A percentile compares a stretch with the other conserved stretches of the same genome.
Evolutionary conservation across 495 filamentous ascomycete genomes (phyloP).

Genomic region (Hypoxylon crocopeplum): DNA sequence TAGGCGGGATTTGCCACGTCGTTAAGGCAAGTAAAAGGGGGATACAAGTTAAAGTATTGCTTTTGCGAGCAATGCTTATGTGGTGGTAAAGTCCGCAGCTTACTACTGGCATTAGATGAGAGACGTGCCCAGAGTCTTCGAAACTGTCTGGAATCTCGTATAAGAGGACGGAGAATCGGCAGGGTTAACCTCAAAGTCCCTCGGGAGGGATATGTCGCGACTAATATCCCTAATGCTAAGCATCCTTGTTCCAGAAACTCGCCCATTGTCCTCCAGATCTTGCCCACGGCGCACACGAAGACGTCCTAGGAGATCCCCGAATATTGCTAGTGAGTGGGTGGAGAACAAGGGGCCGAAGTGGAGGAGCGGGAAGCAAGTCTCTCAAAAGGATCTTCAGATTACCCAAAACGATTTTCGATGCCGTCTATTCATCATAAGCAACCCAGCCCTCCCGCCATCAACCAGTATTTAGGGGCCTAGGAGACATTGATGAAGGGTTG

Average conservation of each 20-base stretch:
- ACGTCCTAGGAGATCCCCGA: constrained; percentile 5
- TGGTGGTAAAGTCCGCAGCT: neutral
- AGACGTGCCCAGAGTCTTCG: neutral
- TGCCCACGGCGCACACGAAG: constrained; percentile 17
- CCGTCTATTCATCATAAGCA: constrained; percentile 12
- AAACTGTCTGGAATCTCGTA: neutral
- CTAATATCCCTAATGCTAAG: constrained; percentile 28
- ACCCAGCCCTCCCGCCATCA: constrained; percentile 2
- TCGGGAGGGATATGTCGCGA: constrained; percentile 14
- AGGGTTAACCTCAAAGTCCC: neutral
- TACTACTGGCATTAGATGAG: neutral
- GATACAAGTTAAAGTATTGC: neutral
- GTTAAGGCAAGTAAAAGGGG: neutral
- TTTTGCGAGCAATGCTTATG: neutral
- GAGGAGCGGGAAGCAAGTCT: constrained; percentile 43
- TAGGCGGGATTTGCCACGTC: neutral
- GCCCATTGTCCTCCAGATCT: constrained; percentile 18
- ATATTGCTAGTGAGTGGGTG: constrained; percentile 39
- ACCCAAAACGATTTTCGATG: constrained; percentile 31
- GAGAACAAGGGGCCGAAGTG: constrained; percentile 40
- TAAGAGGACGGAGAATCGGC: neutral
- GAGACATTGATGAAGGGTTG: constrained; percentile 9
- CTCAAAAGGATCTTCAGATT: constrained; percentile 30
- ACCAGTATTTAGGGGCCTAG: neutral
- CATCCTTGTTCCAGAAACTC: constrained; percentile 19